These are phyloP conservation scores for Trichoderma simmonsii DNA, from an alignment of 2,329 filamentous ascomycete genomes.

Conservation along the genomic window DNA sequence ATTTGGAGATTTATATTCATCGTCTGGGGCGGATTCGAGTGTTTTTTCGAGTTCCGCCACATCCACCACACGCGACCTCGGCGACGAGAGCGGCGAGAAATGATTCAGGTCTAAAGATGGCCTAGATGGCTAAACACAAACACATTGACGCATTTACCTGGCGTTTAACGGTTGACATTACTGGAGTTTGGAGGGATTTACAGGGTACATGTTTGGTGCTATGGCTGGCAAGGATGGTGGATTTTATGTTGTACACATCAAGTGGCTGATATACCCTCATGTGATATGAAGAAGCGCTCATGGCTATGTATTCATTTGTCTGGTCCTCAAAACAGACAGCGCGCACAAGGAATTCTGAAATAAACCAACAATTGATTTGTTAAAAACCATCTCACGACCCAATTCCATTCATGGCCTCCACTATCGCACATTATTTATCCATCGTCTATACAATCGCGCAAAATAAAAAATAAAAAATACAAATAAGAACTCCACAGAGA, in stretches of 20 bases:
- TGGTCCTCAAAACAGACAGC: background rate
- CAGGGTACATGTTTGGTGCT: background rate
- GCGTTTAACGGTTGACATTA: background rate
- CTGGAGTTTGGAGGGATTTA: background rate
- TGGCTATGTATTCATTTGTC: background rate
- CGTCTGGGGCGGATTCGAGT: slow-evolving; percentile 18
- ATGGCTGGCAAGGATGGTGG: background rate
- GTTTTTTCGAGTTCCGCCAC: slow-evolving; percentile 10
- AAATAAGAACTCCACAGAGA: background rate
- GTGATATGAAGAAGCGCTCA: background rate
- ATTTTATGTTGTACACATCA: background rate
- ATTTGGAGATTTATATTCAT: slow-evolving; percentile 19
- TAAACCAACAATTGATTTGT: background rate
- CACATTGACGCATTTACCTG: background rate
- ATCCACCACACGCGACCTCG: background rate
- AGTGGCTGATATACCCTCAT: slow-evolving; percentile 4
- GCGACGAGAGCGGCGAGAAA: background rate
- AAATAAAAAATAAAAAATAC: background rate
- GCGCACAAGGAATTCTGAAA: background rate
- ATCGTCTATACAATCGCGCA: background rate
- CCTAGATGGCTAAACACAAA: background rate
- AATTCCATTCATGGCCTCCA: background rate
- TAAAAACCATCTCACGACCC: background rate
- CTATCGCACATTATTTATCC: background rate
- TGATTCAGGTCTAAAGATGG: background rate